Percentiles rank a stretch among this genome's conserved stretches.
Conservation (phyloP, 495 filamentous ascomycete species). For the Penicillium tannophilum region DNA sequence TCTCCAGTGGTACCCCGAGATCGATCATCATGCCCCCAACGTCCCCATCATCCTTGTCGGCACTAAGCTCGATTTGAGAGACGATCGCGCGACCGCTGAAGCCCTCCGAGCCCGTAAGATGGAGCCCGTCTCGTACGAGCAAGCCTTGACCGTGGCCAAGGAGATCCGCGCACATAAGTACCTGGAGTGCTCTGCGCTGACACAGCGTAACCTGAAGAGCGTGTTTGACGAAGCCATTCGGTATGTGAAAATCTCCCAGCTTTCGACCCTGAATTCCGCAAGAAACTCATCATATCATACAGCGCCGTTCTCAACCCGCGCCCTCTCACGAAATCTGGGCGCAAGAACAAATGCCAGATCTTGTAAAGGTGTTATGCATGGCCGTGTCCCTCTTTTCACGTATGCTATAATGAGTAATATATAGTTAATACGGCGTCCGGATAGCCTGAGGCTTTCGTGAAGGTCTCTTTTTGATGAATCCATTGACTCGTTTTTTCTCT, state of each 20-base stretch:
- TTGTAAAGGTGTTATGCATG: constrained; percentile 54
- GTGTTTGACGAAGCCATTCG: constrained; percentile 98
- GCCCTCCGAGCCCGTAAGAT: constrained; percentile 81
- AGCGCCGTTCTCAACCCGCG: constrained; percentile 85
- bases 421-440: constrained; percentile 52
- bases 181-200: constrained; percentile 96
- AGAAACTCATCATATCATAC: constrained; percentile 4
- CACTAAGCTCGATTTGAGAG: constrained; percentile 94
- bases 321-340: constrained; percentile 62
- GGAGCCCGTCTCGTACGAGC: constrained; percentile 89
- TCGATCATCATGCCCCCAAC: constrained; percentile 92
- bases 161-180: constrained; percentile 95
- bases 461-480: constrained; percentile 37
- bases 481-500: constrained; percentile 26
- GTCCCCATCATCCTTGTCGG: constrained; percentile 97
- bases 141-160: constrained; percentile 80
- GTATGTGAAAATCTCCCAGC: constrained; percentile 46
- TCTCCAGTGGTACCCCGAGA: constrained; percentile 89
- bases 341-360: constrained; percentile 72
- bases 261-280: not conserved
- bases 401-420: constrained; percentile 46
- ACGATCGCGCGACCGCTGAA: constrained; percentile 80
- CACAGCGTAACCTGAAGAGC: constrained; percentile 92
- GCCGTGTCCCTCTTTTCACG: constrained; percentile 21
- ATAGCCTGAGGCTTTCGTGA: constrained; percentile 31